Conservation (phyloP, 2,329 filamentous ascomycete genomes). For the Tolypocladium endophyticum region DNA sequence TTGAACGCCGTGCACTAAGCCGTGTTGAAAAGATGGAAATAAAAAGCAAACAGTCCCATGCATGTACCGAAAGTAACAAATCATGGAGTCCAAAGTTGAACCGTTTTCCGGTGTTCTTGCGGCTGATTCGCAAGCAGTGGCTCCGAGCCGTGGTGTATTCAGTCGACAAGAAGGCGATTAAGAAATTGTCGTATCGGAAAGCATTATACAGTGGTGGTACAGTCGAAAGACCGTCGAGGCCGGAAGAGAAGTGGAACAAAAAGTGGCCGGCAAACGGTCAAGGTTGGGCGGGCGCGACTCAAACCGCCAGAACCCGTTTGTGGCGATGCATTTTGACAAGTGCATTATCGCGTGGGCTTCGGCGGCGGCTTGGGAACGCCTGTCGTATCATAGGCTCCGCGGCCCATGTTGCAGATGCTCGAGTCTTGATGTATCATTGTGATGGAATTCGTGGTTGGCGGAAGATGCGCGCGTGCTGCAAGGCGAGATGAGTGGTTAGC, state of each 20-base stretch:
- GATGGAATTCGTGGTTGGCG: constrained; percentile 6
- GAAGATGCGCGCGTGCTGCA: neutral
- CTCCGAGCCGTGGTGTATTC: constrained; percentile 25
- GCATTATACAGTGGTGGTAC: constrained; percentile 15
- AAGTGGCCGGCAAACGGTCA: constrained; percentile 2
- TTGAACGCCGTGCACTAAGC: constrained; percentile 19
- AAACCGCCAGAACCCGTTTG: neutral
- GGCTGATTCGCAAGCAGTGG: constrained; percentile 28
- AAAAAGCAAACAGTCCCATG: constrained; percentile 5
- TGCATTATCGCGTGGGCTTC: constrained; percentile 26
- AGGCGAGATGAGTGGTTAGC: constrained; percentile 1
- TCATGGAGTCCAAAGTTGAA: constrained; percentile 2
- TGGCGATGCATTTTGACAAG: neutral
- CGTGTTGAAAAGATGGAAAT: constrained; percentile 1
- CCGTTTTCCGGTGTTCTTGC: constrained; percentile 15
- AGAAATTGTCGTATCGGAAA: constrained; percentile 9
- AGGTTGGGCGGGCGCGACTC: neutral
- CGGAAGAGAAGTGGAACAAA: constrained; percentile 8
- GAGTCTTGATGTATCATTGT: constrained; percentile 26
- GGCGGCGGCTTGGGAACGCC: constrained; percentile 36
- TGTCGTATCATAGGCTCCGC: constrained; percentile 42
- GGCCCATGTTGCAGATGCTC: constrained; percentile 33
- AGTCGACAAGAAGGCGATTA: constrained; percentile 18
- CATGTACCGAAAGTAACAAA: constrained; percentile 1
- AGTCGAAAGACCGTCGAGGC: constrained; percentile 8